Conservation (phyloP, 139 green algal genomes). For the Medakamo hakoo region DNA sequence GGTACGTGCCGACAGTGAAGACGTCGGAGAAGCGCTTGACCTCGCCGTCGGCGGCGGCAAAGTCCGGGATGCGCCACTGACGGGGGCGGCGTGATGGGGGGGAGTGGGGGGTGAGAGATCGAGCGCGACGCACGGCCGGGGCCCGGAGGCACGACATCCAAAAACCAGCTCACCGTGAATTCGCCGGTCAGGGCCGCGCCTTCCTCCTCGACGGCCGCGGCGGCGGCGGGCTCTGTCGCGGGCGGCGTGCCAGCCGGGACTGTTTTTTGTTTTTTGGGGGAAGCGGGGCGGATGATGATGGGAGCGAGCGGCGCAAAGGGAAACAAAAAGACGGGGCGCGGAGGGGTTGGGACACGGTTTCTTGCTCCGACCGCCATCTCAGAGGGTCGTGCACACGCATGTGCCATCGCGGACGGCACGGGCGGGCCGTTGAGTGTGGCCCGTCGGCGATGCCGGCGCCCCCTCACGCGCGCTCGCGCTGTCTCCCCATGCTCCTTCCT, state of each 20-base stretch:
- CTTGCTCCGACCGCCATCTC: too few relatives aligned
- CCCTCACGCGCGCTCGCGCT: too few relatives aligned
- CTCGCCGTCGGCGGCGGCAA: neutral
- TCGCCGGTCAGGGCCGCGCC: slow-evolving; percentile 6
- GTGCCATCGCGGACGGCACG: neutral
- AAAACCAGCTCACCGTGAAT: slow-evolving; percentile 6
- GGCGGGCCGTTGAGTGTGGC: too few relatives aligned
- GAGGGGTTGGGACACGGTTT: neutral
- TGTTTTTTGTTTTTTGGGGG: too few relatives aligned
- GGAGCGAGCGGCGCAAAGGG: neutral
- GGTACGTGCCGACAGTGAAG: neutral
- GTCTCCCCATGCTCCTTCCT: too few relatives aligned
- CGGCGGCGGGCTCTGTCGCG: neutral
- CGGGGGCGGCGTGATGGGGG: neutral
- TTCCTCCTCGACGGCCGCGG: neutral
- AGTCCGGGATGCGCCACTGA: slow-evolving; percentile 14
- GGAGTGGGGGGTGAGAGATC: neutral
- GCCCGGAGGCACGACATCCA: neutral
- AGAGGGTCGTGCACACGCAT: neutral
- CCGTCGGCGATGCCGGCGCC: too few relatives aligned
- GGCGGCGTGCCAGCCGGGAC: neutral
- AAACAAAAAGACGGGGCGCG: neutral
- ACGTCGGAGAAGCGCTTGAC: neutral
- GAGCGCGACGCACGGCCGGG: neutral
- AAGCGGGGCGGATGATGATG: neutral